phyloP scores from a whole-genome alignment of 2,329 filamentous ascomycete genomes.

The Cladophialophora carrionii region DNA sequence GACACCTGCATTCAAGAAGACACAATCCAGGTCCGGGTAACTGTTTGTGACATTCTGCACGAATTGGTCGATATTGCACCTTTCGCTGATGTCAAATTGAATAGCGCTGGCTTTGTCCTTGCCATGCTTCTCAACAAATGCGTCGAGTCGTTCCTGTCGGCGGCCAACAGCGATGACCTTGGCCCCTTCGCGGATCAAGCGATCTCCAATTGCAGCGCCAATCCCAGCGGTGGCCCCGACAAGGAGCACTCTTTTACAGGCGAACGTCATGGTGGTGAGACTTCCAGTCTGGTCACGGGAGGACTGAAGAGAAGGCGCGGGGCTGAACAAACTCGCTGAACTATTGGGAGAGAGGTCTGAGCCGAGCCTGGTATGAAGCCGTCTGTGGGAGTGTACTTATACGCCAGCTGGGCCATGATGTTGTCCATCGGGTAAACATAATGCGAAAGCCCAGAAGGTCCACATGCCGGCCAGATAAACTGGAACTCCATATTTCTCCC shows the following conservation, averaged over 20 bases:
- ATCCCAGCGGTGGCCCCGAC: conserved; percentile 61
- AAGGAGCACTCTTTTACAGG: conserved; percentile 60
- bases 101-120: conserved; percentile 47
- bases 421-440: background rate
- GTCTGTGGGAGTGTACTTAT: background rate
- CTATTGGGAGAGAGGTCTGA: background rate
- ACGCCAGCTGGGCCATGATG: background rate
- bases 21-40: conserved; percentile 58
- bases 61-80: conserved; percentile 50
- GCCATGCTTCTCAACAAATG: conserved; percentile 53
- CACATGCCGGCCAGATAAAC: background rate
- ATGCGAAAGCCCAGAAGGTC: background rate
- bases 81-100: conserved; percentile 54
- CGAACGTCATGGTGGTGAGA: conserved; percentile 52
- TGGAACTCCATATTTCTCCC: background rate
- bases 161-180: conserved; percentile 62
- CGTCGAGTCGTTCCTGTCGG: conserved; percentile 56
- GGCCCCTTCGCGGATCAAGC: conserved; percentile 53
- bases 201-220: conserved; percentile 54
- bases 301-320: background rate
- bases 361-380: background rate
- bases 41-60: conserved; percentile 43
- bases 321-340: background rate
- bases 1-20: conserved; percentile 62
- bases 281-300: background rate